A percentile compares a stretch with the other conserved stretches of the same genome.
Evolutionary conservation across 108 stramenopile genomes (phyloP).

Genomic region (Craspedostauros australis): DNA sequence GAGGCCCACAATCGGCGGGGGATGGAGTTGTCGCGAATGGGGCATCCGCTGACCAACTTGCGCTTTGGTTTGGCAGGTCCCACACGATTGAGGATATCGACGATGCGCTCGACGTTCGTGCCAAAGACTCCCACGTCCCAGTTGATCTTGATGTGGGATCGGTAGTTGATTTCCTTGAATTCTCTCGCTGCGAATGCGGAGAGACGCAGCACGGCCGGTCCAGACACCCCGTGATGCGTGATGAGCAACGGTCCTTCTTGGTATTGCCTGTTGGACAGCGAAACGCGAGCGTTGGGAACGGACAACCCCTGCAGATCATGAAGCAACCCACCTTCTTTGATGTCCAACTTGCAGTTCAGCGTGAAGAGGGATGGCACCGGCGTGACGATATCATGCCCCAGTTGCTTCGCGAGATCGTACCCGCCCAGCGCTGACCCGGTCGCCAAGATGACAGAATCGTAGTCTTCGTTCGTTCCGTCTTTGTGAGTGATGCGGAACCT

Average conservation of each 20-base stretch:
- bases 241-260: conserved; percentile 89
- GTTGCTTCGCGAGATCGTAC: conserved; percentile 64
- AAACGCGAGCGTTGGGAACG: conserved; percentile 50
- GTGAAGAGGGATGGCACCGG: conserved; percentile 93
- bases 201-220: conserved; percentile 84
- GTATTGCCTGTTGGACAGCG: conserved; percentile 33
- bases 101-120: conserved; percentile 30
- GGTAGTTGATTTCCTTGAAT: conserved; percentile 63
- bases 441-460: conserved; percentile 81
- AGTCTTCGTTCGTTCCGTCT: conserved; percentile 31
- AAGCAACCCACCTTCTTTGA: conserved; percentile 53
- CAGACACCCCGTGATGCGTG: conserved; percentile 90
- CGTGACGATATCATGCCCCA: conserved; percentile 73
- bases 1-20: conserved; percentile 75
- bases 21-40: conserved; percentile 39
- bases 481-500: conserved; percentile 13
- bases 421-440: conserved; percentile 86
- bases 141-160: conserved; percentile 51
- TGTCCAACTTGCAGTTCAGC: conserved; percentile 60
- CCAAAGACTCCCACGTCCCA: conserved; percentile 40
- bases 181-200: conserved; percentile 91
- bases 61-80: conserved; percentile 34
- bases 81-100: conserved; percentile 32
- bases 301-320: conserved; percentile 74
- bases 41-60: conserved; percentile 54